Conservation (phyloP, 208 protist species). For the Leishmania tropica region DNA sequence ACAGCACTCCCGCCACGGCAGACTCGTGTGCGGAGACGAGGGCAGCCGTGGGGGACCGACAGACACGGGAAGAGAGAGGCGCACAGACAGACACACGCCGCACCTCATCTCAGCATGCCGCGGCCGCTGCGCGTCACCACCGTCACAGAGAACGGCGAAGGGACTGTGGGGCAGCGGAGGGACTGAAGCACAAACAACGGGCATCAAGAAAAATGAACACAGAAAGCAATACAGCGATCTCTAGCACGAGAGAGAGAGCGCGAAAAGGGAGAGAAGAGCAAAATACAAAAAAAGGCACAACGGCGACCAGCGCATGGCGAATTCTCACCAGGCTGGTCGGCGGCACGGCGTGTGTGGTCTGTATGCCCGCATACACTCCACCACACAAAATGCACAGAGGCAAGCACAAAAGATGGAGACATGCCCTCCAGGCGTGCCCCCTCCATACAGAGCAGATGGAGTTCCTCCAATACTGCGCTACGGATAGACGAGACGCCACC, state of each 20-base stretch:
- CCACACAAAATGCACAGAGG: background rate
- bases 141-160: background rate
- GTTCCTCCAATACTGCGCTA: background rate
- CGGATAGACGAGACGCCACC: background rate
- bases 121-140: background rate
- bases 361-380: background rate
- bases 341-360: background rate
- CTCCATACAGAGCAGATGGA: background rate
- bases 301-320: background rate
- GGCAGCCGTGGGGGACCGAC: background rate
- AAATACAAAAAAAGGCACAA: background rate
- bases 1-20: background rate
- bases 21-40: background rate
- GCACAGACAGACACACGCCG: background rate
- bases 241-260: background rate
- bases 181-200: background rate
- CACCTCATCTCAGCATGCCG: background rate
- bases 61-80: background rate
- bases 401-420: background rate
- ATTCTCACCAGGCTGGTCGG: background rate
- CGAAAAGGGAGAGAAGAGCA: background rate
- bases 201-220: background rate
- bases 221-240: background rate
- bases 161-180: background rate
- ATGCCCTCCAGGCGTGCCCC: background rate